Conservation (phyloP, 306 rosid genomes). For the Gastrolobium bilobum region DNA sequence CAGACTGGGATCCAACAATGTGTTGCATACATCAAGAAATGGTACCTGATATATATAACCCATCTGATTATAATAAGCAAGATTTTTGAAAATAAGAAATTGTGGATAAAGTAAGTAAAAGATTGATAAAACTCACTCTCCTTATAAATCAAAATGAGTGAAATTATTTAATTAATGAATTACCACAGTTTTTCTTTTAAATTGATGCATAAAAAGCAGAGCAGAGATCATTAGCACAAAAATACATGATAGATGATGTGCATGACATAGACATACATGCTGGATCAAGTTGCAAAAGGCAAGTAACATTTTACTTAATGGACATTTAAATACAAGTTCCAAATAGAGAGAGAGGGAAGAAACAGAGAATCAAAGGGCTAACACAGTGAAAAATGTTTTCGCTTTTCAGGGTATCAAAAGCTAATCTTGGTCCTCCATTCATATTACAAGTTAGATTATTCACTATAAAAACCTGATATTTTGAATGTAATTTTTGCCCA, state of each 20-base stretch:
- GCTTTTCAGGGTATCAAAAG: slow-evolving; percentile 5
- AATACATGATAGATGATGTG: slow-evolving; percentile 7
- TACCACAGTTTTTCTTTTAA: slow-evolving; percentile 6
- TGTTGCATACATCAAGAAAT: slow-evolving; percentile 94
- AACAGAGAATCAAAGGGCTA: neutral
- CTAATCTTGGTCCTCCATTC: neutral
- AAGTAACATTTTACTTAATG: slow-evolving; percentile 21
- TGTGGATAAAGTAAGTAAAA: neutral
- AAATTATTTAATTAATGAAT: slow-evolving; percentile 9
- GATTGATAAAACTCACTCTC: neutral
- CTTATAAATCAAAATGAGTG: slow-evolving; percentile 3
- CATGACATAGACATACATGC: neutral
- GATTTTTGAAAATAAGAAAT: slow-evolving; percentile 16
- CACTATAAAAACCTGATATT: neutral
- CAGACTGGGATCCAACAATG: slow-evolving; percentile 83
- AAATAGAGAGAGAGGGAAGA: neutral
- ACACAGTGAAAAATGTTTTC: slow-evolving; percentile 2
- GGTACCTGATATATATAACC: slow-evolving; percentile 72
- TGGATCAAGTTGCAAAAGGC: slow-evolving; percentile 1
- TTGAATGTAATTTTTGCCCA: slow-evolving; percentile 16
- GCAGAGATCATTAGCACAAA: slow-evolving; percentile 15
- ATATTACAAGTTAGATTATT: slow-evolving; percentile 12
- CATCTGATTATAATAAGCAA: slow-evolving; percentile 38
- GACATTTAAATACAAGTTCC: slow-evolving; percentile 3
- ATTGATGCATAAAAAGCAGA: slow-evolving; percentile 5